Base-by-base conservation (phyloP, 495 filamentous ascomycete genomes). In the Parmelia sp. region DNA sequence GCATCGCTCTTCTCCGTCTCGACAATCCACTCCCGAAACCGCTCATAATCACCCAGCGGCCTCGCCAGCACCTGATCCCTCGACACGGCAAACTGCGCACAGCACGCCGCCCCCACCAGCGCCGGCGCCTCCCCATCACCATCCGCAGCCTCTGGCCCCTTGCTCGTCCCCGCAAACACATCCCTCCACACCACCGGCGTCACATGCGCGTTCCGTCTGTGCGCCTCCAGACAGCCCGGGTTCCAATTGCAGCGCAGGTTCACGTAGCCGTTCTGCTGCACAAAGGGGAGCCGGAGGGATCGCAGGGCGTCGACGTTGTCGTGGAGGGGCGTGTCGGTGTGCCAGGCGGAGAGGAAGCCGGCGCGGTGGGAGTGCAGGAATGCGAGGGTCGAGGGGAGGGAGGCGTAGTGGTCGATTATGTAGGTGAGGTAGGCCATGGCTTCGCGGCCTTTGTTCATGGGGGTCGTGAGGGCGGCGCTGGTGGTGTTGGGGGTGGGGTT, bases 21-120 rank as follows among this genome's bases (percentile, higher is more conserved):
- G 45, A 87, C 67, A 19, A 90, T 65, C 88, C 88, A 90, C 19
- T 79, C 64, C 17, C 86, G 74, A 66, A 78, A 87, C 4, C 70
- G 71, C 31, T 77, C 56, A 68, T 90, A 90, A 31, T 83, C 80
- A 55, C 76, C 76, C 64, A 73, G 66, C 15, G 83, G 70, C 42
- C 84, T 75, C 17, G 72, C 66, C 3, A 65, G 73, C 4, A 90
- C 77, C 60, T 79, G 77, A 2, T 82, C 77, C 27, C 77, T 71
- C 10, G 80, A 79, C 9, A 88, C 85, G 0, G 83, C 87, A 65
- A 91, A 91, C 72, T 91, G 88, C 49, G 86, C 82, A 72, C 88
- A 90, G 68, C 88, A 91, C 15, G 78, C 77, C 3, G 78, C 74
- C 6, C 74, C 78, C 21, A 80, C 73, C 31, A 71, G 69, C 10